Conservation (phyloP, 306 rosid genomes). For the Prunus davidiana region DNA sequence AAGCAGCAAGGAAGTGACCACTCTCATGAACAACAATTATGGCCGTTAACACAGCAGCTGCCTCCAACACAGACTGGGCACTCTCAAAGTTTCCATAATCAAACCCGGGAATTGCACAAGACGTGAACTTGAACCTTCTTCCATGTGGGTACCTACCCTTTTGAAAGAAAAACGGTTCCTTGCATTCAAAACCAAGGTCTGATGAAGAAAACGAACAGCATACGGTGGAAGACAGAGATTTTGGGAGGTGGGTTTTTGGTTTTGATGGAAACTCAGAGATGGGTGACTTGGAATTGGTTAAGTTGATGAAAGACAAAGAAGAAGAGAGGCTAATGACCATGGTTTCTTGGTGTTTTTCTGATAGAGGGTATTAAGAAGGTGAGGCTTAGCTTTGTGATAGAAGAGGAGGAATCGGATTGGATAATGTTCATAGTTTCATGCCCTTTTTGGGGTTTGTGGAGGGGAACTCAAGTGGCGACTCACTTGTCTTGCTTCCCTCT, state of each 20-base stretch:
- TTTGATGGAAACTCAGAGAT: slow-evolving; percentile 39
- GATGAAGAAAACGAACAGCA: slow-evolving; percentile 42
- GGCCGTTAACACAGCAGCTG: slow-evolving; percentile 80
- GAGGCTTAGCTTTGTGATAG: slow-evolving; percentile 25
- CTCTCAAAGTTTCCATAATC: slow-evolving; percentile 77
- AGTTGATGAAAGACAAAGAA: slow-evolving; percentile 47
- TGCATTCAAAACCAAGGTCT: slow-evolving; percentile 28
- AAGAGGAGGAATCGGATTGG: slow-evolving; percentile 33
- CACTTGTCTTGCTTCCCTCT: slow-evolving; percentile 27
- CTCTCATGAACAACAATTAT: slow-evolving; percentile 94
- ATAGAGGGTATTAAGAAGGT: slow-evolving; percentile 20
- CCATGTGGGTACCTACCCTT: slow-evolving; percentile 34
- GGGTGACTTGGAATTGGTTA: slow-evolving; percentile 47
- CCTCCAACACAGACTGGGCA: slow-evolving; percentile 83
- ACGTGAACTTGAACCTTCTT: slow-evolving; percentile 46
- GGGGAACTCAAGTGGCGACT: slow-evolving; percentile 40
- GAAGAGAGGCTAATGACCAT: slow-evolving; percentile 70
- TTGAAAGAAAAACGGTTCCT: slow-evolving; percentile 37
- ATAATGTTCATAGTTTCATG: slow-evolving; percentile 46
- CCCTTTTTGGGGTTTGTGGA: slow-evolving; percentile 58
- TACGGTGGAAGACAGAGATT: slow-evolving; percentile 31
- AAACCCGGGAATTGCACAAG: slow-evolving; percentile 58
- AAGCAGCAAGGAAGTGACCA: slow-evolving; percentile 96
- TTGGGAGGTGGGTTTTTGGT: slow-evolving; percentile 57
- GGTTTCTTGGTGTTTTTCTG: slow-evolving; percentile 31